Percentiles rank a stretch among this genome's conserved stretches.
phyloP scores from a whole-genome alignment of 495 filamentous ascomycete genomes.

The Podospora fimiseda region DNA sequence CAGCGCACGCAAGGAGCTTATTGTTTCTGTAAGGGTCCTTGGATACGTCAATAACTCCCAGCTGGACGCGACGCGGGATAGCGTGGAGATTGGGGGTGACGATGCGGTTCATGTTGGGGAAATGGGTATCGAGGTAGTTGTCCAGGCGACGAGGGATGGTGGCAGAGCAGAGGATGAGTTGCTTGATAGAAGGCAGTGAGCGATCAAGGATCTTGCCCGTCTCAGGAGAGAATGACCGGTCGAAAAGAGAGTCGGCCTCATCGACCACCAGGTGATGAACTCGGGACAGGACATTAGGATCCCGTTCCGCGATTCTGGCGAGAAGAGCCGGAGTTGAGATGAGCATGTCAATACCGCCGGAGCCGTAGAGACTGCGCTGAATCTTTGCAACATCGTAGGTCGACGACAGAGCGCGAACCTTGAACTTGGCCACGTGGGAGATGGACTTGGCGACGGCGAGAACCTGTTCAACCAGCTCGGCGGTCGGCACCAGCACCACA shows the following conservation, averaged over 20 bases:
- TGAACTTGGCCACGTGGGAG: slow-evolving; percentile 76
- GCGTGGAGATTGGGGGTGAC: slow-evolving; percentile 94
- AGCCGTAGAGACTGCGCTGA: slow-evolving; percentile 74
- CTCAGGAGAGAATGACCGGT: slow-evolving; percentile 78
- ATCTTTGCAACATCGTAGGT: slow-evolving; percentile 70
- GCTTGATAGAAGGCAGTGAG: slow-evolving; percentile 66
- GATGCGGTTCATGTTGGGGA: slow-evolving; percentile 74
- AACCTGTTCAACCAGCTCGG: slow-evolving; percentile 89
- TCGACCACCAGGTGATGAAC: slow-evolving; percentile 85
- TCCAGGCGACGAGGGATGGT: slow-evolving; percentile 90
- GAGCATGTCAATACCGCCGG: slow-evolving; percentile 75
- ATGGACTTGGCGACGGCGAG: slow-evolving; percentile 69
- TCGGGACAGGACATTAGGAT: slow-evolving; percentile 81
- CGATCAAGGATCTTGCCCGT: slow-evolving; percentile 77
- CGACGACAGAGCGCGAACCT: slow-evolving; percentile 71
- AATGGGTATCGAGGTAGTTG: slow-evolving; percentile 67
- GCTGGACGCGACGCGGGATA: slow-evolving; percentile 87
- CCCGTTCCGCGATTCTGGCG: slow-evolving; percentile 71
- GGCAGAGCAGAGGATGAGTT: slow-evolving; percentile 92
- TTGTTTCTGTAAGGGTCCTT: slow-evolving; percentile 87
- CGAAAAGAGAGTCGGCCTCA: slow-evolving; percentile 91
- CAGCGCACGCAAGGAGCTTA: slow-evolving; percentile 84
- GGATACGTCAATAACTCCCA: slow-evolving; percentile 86
- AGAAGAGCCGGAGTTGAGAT: slow-evolving; percentile 86
- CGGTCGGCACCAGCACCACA: slow-evolving; percentile 86